A percentile compares a stretch with the other conserved stretches of the same genome.
phyloP scores from a whole-genome alignment of 306 rosid species.

The Cicer yamashitae region DNA sequence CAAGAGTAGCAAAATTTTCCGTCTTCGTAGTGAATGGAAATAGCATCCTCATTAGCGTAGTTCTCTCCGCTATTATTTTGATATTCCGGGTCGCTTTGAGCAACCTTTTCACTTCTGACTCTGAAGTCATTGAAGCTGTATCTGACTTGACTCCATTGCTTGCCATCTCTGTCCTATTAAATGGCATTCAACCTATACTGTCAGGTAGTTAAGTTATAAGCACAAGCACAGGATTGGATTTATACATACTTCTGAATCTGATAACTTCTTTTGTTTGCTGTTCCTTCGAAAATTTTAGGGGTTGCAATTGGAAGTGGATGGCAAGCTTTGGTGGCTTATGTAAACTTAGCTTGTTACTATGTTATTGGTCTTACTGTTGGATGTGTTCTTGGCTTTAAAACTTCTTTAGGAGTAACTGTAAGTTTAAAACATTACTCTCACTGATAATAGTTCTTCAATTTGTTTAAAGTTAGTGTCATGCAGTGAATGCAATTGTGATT shows the following conservation, averaged over 20 bases:
- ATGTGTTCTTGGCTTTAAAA: constrained; percentile 71
- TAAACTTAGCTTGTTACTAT: constrained; percentile 66
- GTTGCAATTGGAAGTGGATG: constrained; percentile 90
- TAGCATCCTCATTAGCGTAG: constrained; percentile 62
- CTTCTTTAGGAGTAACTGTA: constrained; percentile 66
- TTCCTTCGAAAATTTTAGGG: constrained; percentile 46
- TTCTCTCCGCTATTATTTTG: constrained; percentile 54
- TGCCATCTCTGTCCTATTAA: constrained; percentile 71
- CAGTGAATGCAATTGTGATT: not conserved
- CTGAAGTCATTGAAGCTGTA: constrained; percentile 63
- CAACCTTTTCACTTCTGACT: constrained; percentile 64
- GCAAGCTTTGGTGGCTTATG: constrained; percentile 80
- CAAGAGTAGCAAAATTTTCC: constrained; percentile 68
- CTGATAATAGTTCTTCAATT: not conserved
- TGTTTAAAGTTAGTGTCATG: not conserved
- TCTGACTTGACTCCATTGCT: constrained; percentile 66
- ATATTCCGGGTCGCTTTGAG: constrained; percentile 59
- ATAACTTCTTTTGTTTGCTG: not conserved
- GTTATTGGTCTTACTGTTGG: constrained; percentile 72
- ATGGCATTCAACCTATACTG: constrained; percentile 60
- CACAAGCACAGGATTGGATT: not conserved
- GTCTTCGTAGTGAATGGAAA: constrained; percentile 69
- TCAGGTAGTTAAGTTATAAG: constrained; percentile 38
- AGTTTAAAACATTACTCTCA: constrained; percentile 38
- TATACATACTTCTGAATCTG: not conserved